Base-by-base conservation (phyloP, 2,329 filamentous ascomycete species). In the Epichloe baconii region DNA sequence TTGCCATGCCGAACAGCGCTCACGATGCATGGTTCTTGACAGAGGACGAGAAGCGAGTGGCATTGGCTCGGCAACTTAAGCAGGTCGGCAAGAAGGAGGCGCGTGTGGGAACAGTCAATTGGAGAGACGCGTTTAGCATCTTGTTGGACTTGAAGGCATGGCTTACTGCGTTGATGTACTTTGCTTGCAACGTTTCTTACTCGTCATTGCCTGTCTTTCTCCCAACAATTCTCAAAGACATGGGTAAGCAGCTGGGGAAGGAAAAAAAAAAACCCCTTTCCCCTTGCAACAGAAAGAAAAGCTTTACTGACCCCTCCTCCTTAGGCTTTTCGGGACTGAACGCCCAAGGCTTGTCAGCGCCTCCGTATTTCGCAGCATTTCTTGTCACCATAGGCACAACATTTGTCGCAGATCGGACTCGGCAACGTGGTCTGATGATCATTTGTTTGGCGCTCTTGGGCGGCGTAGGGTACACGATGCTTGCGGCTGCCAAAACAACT, bases 61-160 rank as follows among this genome's bases (percentile, higher is more conserved):
- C 54, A 3, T 21, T 50, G 21, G 26, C 52, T 8, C 47, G 54
- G n/a, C 45, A 53, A 15, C 21, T 54, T 11, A 44, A 43, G 35
- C 54, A 53, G 15, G 50, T 48, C 1, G 54, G 52, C 26, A 45
- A 45, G 12, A 36, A 38, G 41, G 34, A 43, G 19, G 23, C 35
- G n/a, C 44, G 50, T 8, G 37, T 50, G 36, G 48, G 49, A 15
- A 44, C 34, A 8, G 42, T 58, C 17, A 47, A 56, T 23, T 58
- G 60, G 57, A 54, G 55, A 3, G 66, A 67, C 42, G 55, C 67
- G 2, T 49, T 63, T 5, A 55, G 57, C 11, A 64, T 62, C 1
- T 53, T 69, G 21, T 45, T 52, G 1, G 67, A 69, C 54, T 65
- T 65, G 55, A 62, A 68, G 50, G 63, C 64, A 41, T 69, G 66